phyloP scores from a whole-genome alignment of 106 monocot genomes.

The Vanilla planifolia region DNA sequence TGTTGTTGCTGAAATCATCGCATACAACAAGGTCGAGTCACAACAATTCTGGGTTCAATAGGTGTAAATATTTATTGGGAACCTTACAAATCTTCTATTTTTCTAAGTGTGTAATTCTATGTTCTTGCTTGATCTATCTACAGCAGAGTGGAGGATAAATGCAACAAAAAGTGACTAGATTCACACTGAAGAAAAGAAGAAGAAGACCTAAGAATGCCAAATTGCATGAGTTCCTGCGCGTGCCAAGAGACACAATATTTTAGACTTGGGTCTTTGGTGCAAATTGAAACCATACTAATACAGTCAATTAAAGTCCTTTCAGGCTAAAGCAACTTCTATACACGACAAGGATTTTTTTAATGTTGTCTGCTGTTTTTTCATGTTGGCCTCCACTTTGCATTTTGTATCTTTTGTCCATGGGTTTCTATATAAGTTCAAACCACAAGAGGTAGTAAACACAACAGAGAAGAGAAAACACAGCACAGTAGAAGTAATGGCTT shows the following conservation, averaged over 20 bases:
- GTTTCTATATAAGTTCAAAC: neutral
- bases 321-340: neutral
- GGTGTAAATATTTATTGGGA: too few relatives aligned
- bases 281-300: too few relatives aligned
- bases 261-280: too few relatives aligned
- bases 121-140: too few relatives aligned
- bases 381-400: constrained; percentile 3
- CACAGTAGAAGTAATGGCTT: neutral
- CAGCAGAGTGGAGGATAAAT: neutral
- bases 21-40: too few relatives aligned
- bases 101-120: too few relatives aligned
- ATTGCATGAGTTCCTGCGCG: neutral
- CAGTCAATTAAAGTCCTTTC: neutral
- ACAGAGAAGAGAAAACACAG: too few relatives aligned
- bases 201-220: neutral
- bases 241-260: too few relatives aligned
- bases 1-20: too few relatives aligned
- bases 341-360: neutral
- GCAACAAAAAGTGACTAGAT: neutral
- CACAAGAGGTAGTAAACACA: too few relatives aligned
- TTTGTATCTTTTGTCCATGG: neutral
- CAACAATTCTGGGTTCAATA: too few relatives aligned
- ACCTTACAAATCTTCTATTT: too few relatives aligned
- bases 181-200: neutral
- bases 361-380: neutral